Percentiles rank a stretch among this genome's conserved stretches.
These are phyloP conservation scores for Coelastrella sp. DNA, from an alignment of 139 green algal genomes.

Conservation along the genomic window DNA sequence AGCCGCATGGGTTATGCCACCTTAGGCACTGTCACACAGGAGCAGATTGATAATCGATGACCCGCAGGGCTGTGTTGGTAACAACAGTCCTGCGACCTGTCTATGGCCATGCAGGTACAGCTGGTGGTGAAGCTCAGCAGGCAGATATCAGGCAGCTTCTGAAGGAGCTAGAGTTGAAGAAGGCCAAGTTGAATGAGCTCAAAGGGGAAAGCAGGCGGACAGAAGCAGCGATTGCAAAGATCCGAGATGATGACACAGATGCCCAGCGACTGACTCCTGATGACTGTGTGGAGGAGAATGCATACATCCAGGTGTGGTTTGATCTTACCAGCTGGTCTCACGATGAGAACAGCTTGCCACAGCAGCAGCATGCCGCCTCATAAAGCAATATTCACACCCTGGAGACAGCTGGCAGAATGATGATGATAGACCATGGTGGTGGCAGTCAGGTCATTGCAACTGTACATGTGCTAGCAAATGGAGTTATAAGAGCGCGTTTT, in stretches of 20 bases:
- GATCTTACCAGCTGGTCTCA: not conserved
- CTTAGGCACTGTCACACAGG: too few species aligned
- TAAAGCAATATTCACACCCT: not conserved
- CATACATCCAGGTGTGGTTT: conserved; percentile 59
- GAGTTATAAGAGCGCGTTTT: too few species aligned
- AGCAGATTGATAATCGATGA: too few species aligned
- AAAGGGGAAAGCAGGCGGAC: not conserved
- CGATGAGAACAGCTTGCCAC: too few species aligned
- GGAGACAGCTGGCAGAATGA: not conserved
- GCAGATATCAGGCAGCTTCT: conserved; percentile 80
- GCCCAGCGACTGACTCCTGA: conserved; percentile 56
- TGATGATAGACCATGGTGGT: not conserved
- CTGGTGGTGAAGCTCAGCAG: conserved; percentile 83
- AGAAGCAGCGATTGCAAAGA: conserved; percentile 45
- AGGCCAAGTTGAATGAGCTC: conserved; percentile 88
- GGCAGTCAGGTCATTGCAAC: too few species aligned
- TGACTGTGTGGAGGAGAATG: conserved; percentile 56
- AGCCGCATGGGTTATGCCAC: too few species aligned
- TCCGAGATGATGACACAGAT: conserved; percentile 67
- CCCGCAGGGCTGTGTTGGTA: not conserved
- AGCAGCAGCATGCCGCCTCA: not conserved
- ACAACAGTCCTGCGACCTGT: not conserved
- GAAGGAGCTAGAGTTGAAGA: conserved; percentile 84
- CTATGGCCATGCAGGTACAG: conserved; percentile 61
- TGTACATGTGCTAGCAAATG: too few species aligned